These are phyloP conservation scores for Citrus glauca DNA, from an alignment of 345 rosid genomes.

Conservation along the genomic window DNA sequence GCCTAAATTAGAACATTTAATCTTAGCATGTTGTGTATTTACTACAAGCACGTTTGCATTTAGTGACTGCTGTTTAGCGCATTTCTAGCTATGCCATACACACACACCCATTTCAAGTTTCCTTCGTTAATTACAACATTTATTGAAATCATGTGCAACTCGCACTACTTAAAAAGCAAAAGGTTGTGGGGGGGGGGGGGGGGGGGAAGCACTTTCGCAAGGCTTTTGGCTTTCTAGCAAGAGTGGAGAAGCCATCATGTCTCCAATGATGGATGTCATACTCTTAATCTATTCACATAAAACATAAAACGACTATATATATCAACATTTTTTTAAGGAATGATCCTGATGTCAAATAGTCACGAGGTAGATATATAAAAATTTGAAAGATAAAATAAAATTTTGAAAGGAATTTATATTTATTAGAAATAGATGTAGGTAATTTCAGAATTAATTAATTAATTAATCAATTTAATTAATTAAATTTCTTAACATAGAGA, in stretches of 20 bases:
- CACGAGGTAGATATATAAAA: no score
- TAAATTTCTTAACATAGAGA: no score
- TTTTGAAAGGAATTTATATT: no score
- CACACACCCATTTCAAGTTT: constrained; percentile 21
- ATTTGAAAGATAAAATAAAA: no score
- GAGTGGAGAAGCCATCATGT: background rate
- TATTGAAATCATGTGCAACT: constrained; percentile 38
- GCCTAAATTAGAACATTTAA: constrained; percentile 35
- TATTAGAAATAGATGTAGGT: no score
- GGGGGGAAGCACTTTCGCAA: background rate
- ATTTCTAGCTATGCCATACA: constrained; percentile 28
- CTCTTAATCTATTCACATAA: background rate
- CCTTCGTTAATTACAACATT: constrained; percentile 23
- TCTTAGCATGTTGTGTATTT: constrained; percentile 36
- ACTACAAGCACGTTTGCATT: constrained; percentile 43
- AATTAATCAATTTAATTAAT: no score
- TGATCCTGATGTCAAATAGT: no score
- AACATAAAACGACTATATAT: background rate
- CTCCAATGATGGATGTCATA: background rate
- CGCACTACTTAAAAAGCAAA: background rate
- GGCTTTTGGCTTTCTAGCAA: background rate
- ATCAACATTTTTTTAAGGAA: background rate
- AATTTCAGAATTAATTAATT: no score
- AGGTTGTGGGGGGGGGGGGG: no score
- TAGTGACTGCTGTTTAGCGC: constrained; percentile 35